phyloP scores from a whole-genome alignment of 495 filamentous ascomycete genomes.

The Aspergillus coremiiformis region DNA sequence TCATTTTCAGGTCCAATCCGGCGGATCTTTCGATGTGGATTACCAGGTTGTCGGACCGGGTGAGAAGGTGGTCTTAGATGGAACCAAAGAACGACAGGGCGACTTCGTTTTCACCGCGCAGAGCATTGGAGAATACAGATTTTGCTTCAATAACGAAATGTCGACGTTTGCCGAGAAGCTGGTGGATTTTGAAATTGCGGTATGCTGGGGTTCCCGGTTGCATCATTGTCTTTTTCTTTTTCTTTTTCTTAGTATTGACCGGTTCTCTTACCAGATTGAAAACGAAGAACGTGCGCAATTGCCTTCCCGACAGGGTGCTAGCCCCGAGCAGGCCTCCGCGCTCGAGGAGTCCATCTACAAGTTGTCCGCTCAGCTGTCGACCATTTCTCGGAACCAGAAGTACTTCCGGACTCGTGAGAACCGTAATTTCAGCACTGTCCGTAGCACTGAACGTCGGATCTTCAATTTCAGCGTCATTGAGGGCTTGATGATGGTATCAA shows the following conservation, averaged over 20 bases:
- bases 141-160: conserved; percentile 99
- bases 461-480: conserved; percentile 97
- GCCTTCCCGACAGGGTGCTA: conserved; percentile 83
- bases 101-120: conserved; percentile 98
- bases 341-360: conserved; percentile 96
- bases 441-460: conserved; percentile 89
- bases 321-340: conserved; percentile 82
- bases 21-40: conserved; percentile 92
- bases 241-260: conserved; percentile 3
- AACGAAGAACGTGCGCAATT: conserved; percentile 78
- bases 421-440: conserved; percentile 95
- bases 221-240: background rate
- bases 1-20: conserved; percentile 76
- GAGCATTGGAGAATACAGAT: conserved; percentile 86
- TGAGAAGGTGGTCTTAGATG: conserved; percentile 77
- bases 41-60: conserved; percentile 80
- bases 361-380: conserved; percentile 88
- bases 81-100: conserved; percentile 87
- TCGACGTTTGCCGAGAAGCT: conserved; percentile 96
- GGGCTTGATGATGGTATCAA: conserved; percentile 82
- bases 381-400: conserved; percentile 94
- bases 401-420: conserved; percentile 99
- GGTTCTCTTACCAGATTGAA: conserved; percentile 60
- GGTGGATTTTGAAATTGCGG: conserved; percentile 97
- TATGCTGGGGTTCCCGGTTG: conserved; percentile 37